Evolutionary conservation across 140 eudicot species (phyloP), one percentile per base, ranked within the genome.

Genomic region (Ambrosia hybrid): DNA sequence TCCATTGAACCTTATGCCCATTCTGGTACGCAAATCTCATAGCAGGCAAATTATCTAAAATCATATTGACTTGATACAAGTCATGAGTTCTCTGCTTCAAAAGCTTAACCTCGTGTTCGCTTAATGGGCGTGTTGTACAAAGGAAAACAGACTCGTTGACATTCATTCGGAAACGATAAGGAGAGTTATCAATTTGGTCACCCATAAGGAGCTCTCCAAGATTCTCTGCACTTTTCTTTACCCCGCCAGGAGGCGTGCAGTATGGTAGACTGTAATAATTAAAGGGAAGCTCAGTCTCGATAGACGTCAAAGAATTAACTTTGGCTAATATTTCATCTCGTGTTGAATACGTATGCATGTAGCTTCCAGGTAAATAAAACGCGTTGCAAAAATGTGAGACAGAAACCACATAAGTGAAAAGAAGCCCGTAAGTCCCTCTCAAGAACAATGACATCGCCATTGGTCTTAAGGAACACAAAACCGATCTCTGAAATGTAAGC

Each of bases 351-450:
- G 91, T 83, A 56, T 81, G 95, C 89, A 85, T 83, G 87, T 88
- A 88, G 69, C 88, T 88, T 73, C 95, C 95, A 26, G 95, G 95
- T n/a, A 88, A 78, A 78, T 88, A 88, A 79, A 88, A 88, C 63
- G 87, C 95, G 73, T 83, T 68, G 62, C 95, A 85, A 64, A 51
- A 66, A 73, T 59, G 75, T 12, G 78, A 78, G 15, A 73, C 37
- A 13, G 80, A 46, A 66, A 81, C 41, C 68, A 71, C 21, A 55
- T 53, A 80, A 36, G 67, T 33, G 63, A 88, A 70, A 80, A 78
- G 69, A 43, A 74, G 82, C 68, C 77, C 38, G 53, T 37, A 71
- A 62, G 75, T 79, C 73, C 87, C 80, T 73, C 58, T 82, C n/a
- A 66, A 87, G 76, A 77, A 77, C 78, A 73, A 73, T 14, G 85